phyloP scores from a whole-genome alignment of 441 rosid species.

The Omphalea diandra region DNA sequence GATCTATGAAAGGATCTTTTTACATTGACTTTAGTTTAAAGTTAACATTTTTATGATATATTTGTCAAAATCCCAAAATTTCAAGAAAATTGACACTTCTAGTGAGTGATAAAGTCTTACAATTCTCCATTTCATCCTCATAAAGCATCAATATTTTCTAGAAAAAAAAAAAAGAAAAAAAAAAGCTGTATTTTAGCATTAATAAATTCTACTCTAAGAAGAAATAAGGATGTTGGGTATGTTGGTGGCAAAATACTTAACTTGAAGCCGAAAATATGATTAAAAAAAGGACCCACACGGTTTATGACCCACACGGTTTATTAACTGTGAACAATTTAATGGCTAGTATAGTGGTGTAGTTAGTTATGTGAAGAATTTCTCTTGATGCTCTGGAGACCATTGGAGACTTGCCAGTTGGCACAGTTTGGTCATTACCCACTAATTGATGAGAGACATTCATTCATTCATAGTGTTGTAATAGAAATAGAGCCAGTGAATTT shows the following conservation, averaged over 20 bases:
- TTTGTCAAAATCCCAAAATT: too few species aligned
- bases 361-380: constrained; percentile 10
- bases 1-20: too few species aligned
- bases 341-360: neutral
- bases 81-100: too few species aligned
- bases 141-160: too few species aligned
- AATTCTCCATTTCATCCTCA: too few species aligned
- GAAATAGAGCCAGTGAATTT: neutral
- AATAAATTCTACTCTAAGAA: neutral
- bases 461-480: neutral
- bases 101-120: too few species aligned
- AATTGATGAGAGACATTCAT: neutral
- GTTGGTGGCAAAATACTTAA: neutral
- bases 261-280: neutral
- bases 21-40: too few species aligned
- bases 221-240: constrained; percentile 6
- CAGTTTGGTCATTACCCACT: constrained; percentile 1
- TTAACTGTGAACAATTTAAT: neutral
- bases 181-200: too few species aligned
- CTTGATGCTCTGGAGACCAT: neutral
- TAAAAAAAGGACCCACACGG: constrained; percentile 9
- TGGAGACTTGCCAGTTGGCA: neutral
- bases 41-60: too few species aligned
- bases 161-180: too few species aligned
- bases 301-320: constrained; percentile 22